Evolutionary conservation across 805 yeast genomes (phyloP), one percentile per base, ranked within the genome.

Genomic region (Lipomyces lipofer): DNA sequence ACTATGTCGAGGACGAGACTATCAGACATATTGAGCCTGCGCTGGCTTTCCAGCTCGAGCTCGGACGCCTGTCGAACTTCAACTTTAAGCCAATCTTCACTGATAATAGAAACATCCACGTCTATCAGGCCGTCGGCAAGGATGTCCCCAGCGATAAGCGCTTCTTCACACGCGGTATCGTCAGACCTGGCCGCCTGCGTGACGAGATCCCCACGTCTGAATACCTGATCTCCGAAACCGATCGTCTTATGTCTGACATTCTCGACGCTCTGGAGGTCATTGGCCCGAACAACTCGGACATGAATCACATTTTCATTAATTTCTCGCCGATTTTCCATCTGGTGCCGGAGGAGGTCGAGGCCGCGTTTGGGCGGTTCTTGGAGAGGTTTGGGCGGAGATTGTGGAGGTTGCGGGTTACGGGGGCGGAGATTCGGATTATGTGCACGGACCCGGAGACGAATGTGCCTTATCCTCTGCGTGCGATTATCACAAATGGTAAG

Each of bases 21-120:
- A 87, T 94, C 70, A 90, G 99, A 77, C 97, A 94, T 71, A 90
- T 94, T 64, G 98, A 94, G 73, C 99, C 99, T 22, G 97, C 98
- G 39, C 78, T 92, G 66, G 98, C 99, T 49, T 94, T 84, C 86
- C 99, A 94, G 77, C 80, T 94, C 64, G 99, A 94, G 75, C 79
- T 94, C 60, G 92, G 88, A 66, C 84, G 98, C 75, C 79, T 94
- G 73, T 88, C 95, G 43, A 95, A 94, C 77, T 94, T 94, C 76
- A 84, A 88, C 75, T 88, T 92, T 74, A 89, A 86, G 71, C 98
- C 97, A 49, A 88, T 92, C 51, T 87, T 88, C 76, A 88, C 97
- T 55, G 97, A 91, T 72, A 94, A 94, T 79, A 85, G 98, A 76
- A 91, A 92, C 77, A 88, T 94, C 62, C 99, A 94, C 69, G 97